Conservation (phyloP, 306 rosid species). For the Hippophae rhamnoides region DNA sequence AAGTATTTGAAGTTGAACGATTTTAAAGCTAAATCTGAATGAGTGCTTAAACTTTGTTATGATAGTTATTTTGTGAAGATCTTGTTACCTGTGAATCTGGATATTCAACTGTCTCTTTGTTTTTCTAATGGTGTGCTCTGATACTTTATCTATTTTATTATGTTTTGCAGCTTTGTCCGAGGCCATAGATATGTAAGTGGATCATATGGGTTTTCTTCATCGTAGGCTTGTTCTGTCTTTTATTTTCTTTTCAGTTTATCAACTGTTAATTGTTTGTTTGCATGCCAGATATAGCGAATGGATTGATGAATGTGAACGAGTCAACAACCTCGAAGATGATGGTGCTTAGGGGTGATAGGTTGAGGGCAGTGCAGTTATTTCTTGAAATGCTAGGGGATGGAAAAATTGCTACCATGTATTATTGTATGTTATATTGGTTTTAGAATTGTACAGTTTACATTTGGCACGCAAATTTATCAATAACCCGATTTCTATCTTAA, state of each 20-base stretch:
- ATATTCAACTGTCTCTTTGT: too few species aligned
- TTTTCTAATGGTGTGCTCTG: not conserved
- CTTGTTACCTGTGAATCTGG: not conserved
- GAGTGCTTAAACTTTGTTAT: not conserved
- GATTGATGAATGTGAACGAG: slow-evolving; percentile 93
- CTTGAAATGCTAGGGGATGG: too few species aligned
- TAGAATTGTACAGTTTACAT: too few species aligned
- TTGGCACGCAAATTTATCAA: too few species aligned
- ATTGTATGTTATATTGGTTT: too few species aligned
- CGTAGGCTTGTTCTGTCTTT: not conserved
- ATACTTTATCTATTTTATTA: slow-evolving; percentile 8
- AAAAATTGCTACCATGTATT: too few species aligned
- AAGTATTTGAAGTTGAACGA: not conserved
- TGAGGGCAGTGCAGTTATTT: too few species aligned
- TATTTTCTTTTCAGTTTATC: not conserved
- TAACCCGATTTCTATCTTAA: too few species aligned
- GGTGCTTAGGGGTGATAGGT: slow-evolving; percentile 29
- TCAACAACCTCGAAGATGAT: slow-evolving; percentile 66
- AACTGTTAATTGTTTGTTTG: slow-evolving; percentile 6
- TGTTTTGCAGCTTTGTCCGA: slow-evolving; percentile 64
- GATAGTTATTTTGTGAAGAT: not conserved
- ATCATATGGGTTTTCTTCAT: not conserved
- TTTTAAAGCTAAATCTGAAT: not conserved
- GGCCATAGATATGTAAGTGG: slow-evolving; percentile 76
- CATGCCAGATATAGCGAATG: slow-evolving; percentile 74